Evolutionary conservation across 805 yeast genomes (phyloP), one percentile per base, ranked within the genome.

Genomic region (Lachancea sp.): DNA sequence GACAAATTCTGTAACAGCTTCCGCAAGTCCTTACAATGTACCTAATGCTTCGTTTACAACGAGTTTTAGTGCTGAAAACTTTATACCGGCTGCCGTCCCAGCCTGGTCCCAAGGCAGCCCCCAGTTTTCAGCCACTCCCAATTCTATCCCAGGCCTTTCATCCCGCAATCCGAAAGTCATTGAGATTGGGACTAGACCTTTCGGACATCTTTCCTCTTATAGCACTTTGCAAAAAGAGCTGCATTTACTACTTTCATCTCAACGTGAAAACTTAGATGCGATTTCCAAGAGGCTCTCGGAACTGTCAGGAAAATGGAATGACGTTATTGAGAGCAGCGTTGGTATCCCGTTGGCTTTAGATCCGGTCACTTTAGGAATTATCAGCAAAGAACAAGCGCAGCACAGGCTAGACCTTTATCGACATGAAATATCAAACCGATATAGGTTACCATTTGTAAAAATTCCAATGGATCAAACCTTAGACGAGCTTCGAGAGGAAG

Each of bases 381-480:
- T 88, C 8, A 64, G 82, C 2, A 45, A 64, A 9, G 75, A 69
- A 12, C 84, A 86, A 52, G 88, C 94, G 3, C 61, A 64, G 34
- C 40, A 51, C 20, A 62, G 92, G 22, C 60, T 84, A 21, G 51
- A 68, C 1, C 34, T 71, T 7, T 88, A 80, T 57, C 62, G 70
- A 20, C 56, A 60, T 0, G 56, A 60, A 8, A 57, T 85, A 13
- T 72, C 73, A 50, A 55, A 66, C 0, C 52, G 59, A 5, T 75
- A 71, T 47, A 52, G 50, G 28, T 36, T 59, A 9, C 85, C 89
- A 2, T 70, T 80, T 26, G 71, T 86, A n/a, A 69, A 65, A 24
- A 56, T 84, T 2, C 74, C 78, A 0, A 58, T 56, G 0, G 63
- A 65, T 12, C 47, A 67, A 18, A 55, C 73, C 1, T 68, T 74